Evolutionary conservation across 768 basidiomycete genomes (phyloP).

Genomic region (Cystofilobasidium bisporidii): DNA sequence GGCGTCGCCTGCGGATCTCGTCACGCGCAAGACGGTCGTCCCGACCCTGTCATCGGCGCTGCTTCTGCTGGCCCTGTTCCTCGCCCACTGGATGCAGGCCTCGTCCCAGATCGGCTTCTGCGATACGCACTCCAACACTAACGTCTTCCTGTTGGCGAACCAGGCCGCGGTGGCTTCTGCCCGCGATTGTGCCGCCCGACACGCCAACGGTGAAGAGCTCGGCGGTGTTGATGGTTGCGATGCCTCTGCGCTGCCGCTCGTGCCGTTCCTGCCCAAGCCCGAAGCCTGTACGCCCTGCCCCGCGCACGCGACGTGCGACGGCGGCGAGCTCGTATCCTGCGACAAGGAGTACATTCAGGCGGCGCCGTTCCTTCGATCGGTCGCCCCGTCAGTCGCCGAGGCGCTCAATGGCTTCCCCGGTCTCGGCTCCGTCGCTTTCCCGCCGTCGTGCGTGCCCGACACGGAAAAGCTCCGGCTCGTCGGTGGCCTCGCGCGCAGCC

Average conservation of each 20-base stretch:
- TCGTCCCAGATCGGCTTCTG: slow-evolving; percentile 39
- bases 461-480: slow-evolving; percentile 45
- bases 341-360: slow-evolving; percentile 39
- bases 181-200: slow-evolving; percentile 32
- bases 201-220: slow-evolving; percentile 24
- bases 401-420: slow-evolving; percentile 35
- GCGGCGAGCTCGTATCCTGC: slow-evolving; percentile 38
- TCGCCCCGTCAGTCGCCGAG: slow-evolving; percentile 27
- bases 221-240: slow-evolving; percentile 33
- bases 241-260: slow-evolving; percentile 35
- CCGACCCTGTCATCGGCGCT: slow-evolving; percentile 17
- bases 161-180: slow-evolving; percentile 29
- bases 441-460: slow-evolving; percentile 41
- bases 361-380: slow-evolving; percentile 22
- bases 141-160: slow-evolving; percentile 33
- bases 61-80: slow-evolving; percentile 9
- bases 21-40: slow-evolving; percentile 3
- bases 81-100: slow-evolving; percentile 14
- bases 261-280: slow-evolving; percentile 36
- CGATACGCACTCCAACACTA: slow-evolving; percentile 36
- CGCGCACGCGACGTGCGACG: slow-evolving; percentile 38
- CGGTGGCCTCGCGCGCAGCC: slow-evolving; percentile 60
- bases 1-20: background rate
- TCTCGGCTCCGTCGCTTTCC: slow-evolving; percentile 36
- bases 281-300: slow-evolving; percentile 41